Evolutionary conservation across 495 filamentous ascomycete genomes (phyloP), one percentile per base, ranked within the genome.

Genomic region (Hyaloscypha hepaticicola): DNA sequence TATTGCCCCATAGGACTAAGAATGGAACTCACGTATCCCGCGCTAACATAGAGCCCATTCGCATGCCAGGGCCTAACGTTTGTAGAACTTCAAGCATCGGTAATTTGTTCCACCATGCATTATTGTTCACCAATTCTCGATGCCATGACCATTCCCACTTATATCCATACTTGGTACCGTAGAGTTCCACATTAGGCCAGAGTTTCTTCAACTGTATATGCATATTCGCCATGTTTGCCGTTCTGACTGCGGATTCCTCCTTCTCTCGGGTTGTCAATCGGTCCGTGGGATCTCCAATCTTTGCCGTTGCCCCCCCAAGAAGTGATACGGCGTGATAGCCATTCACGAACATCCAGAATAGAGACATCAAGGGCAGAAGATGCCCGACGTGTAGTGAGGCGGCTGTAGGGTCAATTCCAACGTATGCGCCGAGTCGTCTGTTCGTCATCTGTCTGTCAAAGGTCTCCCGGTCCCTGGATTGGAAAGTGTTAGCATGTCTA

Each of bases 361-460:
- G 76, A 0, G 92, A 87, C 95, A 99, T 98, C 49, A 98, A 82
- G 9, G 95, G 94, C 11, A 98, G 77, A 61, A 99, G 85, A 74
- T 99, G 93, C 31, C 95, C 95, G 60, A 98, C 80, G 73, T 99
- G 95, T 67, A 98, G 78, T 5, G 93, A 97, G 27, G 85, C 82
- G 3, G 94, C 96, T 0, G 96, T 97, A 14, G 95, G 93, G 70
- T 99, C 95, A 55, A 99, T 82, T 63, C 95, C 95, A 45, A 90
- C 89, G 72, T 99, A 99, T 57, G 87, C 87, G 31, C 90, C 90
- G 60, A 90, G 82, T 63, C 89, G 81, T 71, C 88, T 88, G 38
- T 79, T 74, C 7, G 82, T 88, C 75, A 97, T 83, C 11, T 96
- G 72, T 55, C 80, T 79, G 49, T 91, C 81, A 33, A 98, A 80